A percentile compares a stretch with the other conserved stretches of the same genome.
Conservation (phyloP, 805 yeast species). For the Yarrowia hollandica region DNA sequence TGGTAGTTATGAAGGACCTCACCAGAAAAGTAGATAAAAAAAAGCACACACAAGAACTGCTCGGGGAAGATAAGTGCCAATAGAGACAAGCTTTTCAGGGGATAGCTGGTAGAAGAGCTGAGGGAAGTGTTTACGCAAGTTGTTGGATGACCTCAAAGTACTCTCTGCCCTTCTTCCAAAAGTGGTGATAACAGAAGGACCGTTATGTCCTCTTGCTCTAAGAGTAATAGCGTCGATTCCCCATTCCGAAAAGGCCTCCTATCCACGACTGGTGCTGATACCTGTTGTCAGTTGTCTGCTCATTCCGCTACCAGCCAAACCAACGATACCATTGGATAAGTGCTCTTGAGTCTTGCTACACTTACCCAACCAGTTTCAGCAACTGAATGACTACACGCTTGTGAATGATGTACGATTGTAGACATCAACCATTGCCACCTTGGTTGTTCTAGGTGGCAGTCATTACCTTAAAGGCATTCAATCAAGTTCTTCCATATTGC, state of each 20-base stretch:
- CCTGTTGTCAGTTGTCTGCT: conserved; percentile 71
- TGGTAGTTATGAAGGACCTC: conserved; percentile 39
- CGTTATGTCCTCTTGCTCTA: conserved; percentile 60
- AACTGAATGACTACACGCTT: no score
- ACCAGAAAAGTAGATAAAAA: conserved; percentile 50
- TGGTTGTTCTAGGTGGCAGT: no score
- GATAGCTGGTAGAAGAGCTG: conserved; percentile 88
- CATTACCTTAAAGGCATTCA: no score
- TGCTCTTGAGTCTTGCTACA: no score
- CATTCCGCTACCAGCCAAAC: no score
- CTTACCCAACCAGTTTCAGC: no score
- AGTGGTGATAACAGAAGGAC: conserved; percentile 77
- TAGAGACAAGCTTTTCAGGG: conserved; percentile 81
- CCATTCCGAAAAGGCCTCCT: conserved; percentile 95
- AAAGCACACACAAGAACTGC: conserved; percentile 71
- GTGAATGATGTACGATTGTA: no score
- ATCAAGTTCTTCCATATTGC: no score
- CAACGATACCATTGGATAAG: no score
- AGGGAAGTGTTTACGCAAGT: conserved; percentile 90
- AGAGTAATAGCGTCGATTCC: conserved; percentile 87
- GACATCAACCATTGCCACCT: no score
- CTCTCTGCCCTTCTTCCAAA: conserved; percentile 90
- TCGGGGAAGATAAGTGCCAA: conserved; percentile 88
- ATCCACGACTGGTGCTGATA: conserved; percentile 58
- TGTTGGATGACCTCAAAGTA: conserved; percentile 82